These are phyloP conservation scores for Phytophthora podocarpi DNA, from an alignment of 352 stramenopile species.

Conservation along the genomic window DNA sequence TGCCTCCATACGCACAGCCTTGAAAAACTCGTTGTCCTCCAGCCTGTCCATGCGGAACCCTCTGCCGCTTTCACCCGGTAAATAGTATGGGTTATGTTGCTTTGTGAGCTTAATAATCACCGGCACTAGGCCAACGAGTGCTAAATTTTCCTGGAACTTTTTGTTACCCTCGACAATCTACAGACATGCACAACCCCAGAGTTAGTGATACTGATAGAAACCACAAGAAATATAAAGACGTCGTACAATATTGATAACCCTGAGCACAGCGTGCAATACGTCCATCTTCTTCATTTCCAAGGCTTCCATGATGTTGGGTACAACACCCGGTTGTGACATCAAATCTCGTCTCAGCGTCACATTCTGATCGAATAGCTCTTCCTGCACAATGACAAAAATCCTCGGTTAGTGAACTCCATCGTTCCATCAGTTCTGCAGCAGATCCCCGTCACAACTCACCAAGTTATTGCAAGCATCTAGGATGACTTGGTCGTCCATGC, in stretches of 20 bases:
- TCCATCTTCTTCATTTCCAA: constrained; percentile 92
- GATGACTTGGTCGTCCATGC: constrained; percentile 87
- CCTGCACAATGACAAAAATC: constrained; percentile 31
- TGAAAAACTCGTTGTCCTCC: constrained; percentile 43
- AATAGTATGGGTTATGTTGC: constrained; percentile 46
- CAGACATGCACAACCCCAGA: background rate
- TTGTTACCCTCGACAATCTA: constrained; percentile 91
- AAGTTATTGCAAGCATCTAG: constrained; percentile 77
- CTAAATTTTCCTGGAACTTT: constrained; percentile 92
- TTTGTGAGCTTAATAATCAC: constrained; percentile 91
- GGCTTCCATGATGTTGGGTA: constrained; percentile 93
- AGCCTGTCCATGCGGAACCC: constrained; percentile 17
- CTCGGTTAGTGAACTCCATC: background rate
- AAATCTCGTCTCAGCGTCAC: constrained; percentile 73
- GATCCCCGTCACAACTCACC: constrained; percentile 41
- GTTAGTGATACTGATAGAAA: background rate
- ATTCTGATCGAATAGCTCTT: constrained; percentile 85
- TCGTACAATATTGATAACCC: constrained; percentile 84
- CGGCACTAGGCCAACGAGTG: constrained; percentile 89
- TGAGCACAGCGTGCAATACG: constrained; percentile 83
- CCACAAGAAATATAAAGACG: background rate
- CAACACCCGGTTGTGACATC: constrained; percentile 91
- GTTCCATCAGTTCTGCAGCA: background rate
- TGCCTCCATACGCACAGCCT: constrained; percentile 81
- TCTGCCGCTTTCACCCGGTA: constrained; percentile 22